Evolutionary conservation across 2,329 filamentous ascomycete genomes (phyloP).

Genomic region (Ophiognomonia clavigignenti-juglandacearum): DNA sequence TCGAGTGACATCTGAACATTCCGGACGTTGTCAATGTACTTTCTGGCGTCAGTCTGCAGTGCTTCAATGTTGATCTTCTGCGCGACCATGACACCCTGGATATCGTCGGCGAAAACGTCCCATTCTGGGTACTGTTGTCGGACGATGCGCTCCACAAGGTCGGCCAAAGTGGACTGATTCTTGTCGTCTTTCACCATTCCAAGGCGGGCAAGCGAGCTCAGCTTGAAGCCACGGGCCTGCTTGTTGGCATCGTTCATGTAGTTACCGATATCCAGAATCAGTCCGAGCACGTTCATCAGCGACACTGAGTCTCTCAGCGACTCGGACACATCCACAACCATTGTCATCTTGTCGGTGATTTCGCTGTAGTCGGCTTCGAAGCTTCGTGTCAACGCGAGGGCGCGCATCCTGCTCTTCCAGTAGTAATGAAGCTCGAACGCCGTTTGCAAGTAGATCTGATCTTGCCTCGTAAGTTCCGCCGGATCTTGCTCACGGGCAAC

Average conservation of each 20-base stretch:
- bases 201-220: conserved; percentile 85
- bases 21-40: conserved; percentile 90
- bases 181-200: conserved; percentile 99
- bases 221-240: conserved; percentile 95
- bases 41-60: conserved; percentile 78
- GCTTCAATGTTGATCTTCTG: conserved; percentile 97
- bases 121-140: conserved; percentile 95
- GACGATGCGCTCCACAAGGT: conserved; percentile 93
- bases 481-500: conserved; percentile 83
- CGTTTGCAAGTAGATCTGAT: conserved; percentile 91
- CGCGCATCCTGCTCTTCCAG: conserved; percentile 97
- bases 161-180: conserved; percentile 93
- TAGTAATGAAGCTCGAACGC: conserved; percentile 95
- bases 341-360: conserved; percentile 75
- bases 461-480: conserved; percentile 81
- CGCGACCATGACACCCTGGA: conserved; percentile 67
- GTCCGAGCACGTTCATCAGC: conserved; percentile 89
- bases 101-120: conserved; percentile 84
- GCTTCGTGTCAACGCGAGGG: conserved; percentile 75
- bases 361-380: conserved; percentile 91
- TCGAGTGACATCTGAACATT: conserved; percentile 92
- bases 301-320: conserved; percentile 86
- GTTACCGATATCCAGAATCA: conserved; percentile 97
- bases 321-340: conserved; percentile 84
- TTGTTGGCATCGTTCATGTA: conserved; percentile 99